These are phyloP conservation scores for Mycena belliarum DNA, from an alignment of 768 basidiomycete genomes.

Conservation along the genomic window DNA sequence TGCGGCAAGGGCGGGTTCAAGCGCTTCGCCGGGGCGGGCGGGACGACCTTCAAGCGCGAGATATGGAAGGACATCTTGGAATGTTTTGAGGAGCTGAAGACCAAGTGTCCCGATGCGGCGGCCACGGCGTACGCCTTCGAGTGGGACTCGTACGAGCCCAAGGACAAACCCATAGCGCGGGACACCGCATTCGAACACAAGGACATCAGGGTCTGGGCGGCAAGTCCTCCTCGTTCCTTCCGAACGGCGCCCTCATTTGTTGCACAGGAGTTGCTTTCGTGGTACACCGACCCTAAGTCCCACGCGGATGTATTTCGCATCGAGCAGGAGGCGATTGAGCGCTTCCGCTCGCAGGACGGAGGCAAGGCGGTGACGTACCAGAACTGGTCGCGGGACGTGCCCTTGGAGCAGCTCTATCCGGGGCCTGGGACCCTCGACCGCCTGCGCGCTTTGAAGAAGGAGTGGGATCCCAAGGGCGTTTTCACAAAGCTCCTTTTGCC, in stretches of 20 bases:
- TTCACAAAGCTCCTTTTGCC: background rate
- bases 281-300: too few species aligned
- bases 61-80: background rate
- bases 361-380: background rate
- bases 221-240: background rate
- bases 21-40: background rate
- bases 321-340: background rate
- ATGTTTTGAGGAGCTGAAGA: slow-evolving; percentile 1
- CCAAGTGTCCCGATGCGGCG: background rate
- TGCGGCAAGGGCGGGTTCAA: slow-evolving; percentile 1
- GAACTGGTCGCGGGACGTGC: slow-evolving; percentile 2
- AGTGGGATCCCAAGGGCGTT: background rate
- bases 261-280: too few species aligned
- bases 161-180: background rate
- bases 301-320: background rate
- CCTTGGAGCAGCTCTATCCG: background rate
- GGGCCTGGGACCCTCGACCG: background rate
- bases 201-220: background rate
- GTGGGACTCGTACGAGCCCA: background rate
- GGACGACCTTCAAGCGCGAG: background rate
- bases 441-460: background rate
- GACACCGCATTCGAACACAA: background rate
- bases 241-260: too few species aligned
- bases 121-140: background rate
- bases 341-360: background rate